A percentile compares a stretch with the other conserved stretches of the same genome.
phyloP scores from a whole-genome alignment of 2,329 filamentous ascomycete genomes.

The Canariomyces notabilis region DNA sequence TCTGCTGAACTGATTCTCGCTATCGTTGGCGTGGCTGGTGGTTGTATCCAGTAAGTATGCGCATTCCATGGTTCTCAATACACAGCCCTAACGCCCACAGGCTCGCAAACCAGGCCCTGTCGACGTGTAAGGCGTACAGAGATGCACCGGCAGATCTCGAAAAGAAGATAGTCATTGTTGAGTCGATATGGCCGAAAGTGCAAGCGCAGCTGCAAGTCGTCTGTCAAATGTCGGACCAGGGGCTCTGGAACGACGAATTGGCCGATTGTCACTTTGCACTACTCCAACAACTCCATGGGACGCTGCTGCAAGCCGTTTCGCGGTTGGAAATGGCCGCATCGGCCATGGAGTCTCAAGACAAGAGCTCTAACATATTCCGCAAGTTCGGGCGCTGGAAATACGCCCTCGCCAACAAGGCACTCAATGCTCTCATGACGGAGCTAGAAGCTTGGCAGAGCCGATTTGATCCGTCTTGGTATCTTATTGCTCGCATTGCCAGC shows the following conservation, averaged over 20 bases:
- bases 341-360: not conserved
- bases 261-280: conserved; percentile 6
- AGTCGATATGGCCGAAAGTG: conserved; percentile 1
- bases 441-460: conserved; percentile 5
- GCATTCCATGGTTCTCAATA: not conserved
- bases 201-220: not conserved
- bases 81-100: not conserved
- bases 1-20: conserved; percentile 1
- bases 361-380: not conserved
- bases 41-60: not conserved
- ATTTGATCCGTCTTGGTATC: conserved; percentile 7
- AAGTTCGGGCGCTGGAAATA: conserved; percentile 2
- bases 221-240: not conserved
- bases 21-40: not conserved
- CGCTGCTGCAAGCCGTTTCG: not conserved
- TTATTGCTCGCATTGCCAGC: conserved; percentile 3
- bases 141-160: not conserved
- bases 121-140: not conserved
- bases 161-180: conserved; percentile 1
- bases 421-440: conserved; percentile 1
- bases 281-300: not conserved
- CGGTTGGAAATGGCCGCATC: conserved; percentile 2
- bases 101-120: not conserved
- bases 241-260: conserved; percentile 1
- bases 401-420: conserved; percentile 1